Base-by-base conservation (phyloP, 2,329 filamentous ascomycete species). In the Endocalyx cinctus region DNA sequence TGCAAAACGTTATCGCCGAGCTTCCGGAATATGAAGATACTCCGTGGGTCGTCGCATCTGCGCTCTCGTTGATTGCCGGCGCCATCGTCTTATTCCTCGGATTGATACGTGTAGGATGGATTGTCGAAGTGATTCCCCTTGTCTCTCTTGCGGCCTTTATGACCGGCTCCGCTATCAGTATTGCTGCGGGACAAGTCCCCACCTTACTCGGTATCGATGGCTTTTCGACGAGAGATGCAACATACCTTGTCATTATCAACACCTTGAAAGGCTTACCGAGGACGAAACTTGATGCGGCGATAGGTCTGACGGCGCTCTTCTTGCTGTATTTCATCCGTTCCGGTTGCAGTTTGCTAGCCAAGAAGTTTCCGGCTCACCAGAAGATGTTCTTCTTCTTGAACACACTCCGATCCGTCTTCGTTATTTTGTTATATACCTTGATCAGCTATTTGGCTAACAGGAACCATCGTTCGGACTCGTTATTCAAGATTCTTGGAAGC, bases 131-230 rank as follows among this genome's bases (percentile, higher is more conserved):
- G 51, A 96, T 97, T 50, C 86, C 92, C 2, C 77, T 96, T 35
- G 82, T 87, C 2, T 86, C 89, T 0, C 86, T 97, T 34, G 89
- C 86, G 0, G 88, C 92, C 3, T 97, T 95, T 67, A 96, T 97
- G 85, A 97, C 92, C 0, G 90, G 90, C 3, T 95, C 90, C 5
- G 88, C 90, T 34, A 74, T 98, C 59, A 94, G 77, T 50, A 97
- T 98, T 54, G 80, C 77, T 12, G 74, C 79, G 16, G 89, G 92
- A 20, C 92, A 98, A 59, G 71, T 96, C 5, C 83, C 86, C 2
- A 73, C 74, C 3, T 65, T 97, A 58, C 75, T 98, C 65, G 92
- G 92, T 6, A 81, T 95, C 52, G 71, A 70, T 1, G 74, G 75
- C 15, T 79, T 92, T 58, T 77, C 81, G 42, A 94, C 79, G 11